phyloP scores from a whole-genome alignment of 805 yeast species.

The Metschnikowia bowlesiae region DNA sequence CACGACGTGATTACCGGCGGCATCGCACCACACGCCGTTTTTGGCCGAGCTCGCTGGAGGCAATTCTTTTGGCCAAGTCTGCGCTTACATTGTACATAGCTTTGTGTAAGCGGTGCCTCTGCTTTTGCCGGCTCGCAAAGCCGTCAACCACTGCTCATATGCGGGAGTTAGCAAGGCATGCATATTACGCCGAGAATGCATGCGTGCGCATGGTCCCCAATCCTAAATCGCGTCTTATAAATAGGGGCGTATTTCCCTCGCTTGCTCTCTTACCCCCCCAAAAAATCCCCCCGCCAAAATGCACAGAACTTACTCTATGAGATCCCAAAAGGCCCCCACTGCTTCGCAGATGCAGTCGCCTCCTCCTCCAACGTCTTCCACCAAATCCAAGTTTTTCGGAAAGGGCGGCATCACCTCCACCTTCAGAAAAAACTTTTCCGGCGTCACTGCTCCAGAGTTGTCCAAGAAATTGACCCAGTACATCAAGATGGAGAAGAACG shows the following conservation, averaged over 20 bases:
- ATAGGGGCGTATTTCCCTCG: conserved; percentile 4
- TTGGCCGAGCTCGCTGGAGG: no score
- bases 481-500: conserved; percentile 94
- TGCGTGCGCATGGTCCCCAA: not conserved
- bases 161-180: conserved; percentile 1
- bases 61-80: no score
- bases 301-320: conserved; percentile 83
- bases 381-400: conserved; percentile 72
- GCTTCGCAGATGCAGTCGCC: conserved; percentile 78
- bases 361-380: conserved; percentile 75
- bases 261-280: not conserved
- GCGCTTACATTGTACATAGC: no score
- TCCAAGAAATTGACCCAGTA: conserved; percentile 86
- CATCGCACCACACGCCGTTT: not conserved
- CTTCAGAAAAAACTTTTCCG: conserved; percentile 81
- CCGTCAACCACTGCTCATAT: not conserved
- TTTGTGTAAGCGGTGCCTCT: not conserved
- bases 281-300: conserved; percentile 29
- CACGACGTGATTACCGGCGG: no score
- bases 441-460: conserved; percentile 90
- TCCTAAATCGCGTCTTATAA: conserved; percentile 4
- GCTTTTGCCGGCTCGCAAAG: not conserved
- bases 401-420: conserved; percentile 62
- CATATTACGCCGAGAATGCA: not conserved
- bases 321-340: conserved; percentile 76